These are phyloP conservation scores for Solidago caesia DNA, from an alignment of 129 eudicot genomes.

Conservation along the genomic window DNA sequence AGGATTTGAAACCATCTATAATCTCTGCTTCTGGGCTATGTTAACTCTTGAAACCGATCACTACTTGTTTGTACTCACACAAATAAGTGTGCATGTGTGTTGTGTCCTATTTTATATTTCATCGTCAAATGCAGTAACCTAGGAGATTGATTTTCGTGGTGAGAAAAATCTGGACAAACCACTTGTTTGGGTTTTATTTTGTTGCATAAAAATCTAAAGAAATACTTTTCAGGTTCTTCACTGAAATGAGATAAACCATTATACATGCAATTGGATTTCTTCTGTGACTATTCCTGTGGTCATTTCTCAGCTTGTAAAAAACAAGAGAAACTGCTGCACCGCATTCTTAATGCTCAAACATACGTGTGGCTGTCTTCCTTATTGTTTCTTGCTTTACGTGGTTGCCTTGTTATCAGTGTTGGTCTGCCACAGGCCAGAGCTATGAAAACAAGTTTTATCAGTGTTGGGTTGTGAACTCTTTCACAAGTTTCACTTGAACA, in stretches of 20 bases:
- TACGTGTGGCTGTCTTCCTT: too few relatives aligned
- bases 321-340: too few relatives aligned
- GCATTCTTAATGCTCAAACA: too few relatives aligned
- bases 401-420: too few relatives aligned
- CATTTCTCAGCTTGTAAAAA: too few relatives aligned
- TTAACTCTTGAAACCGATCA: not conserved
- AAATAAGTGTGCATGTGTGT: not conserved
- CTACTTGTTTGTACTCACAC: not conserved
- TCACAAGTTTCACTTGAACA: not conserved
- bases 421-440: not conserved
- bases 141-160: not conserved
- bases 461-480: not conserved
- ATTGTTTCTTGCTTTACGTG: too few relatives aligned
- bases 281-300: too few relatives aligned
- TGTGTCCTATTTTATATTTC: not conserved
- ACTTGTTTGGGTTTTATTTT: not conserved
- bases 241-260: too few relatives aligned
- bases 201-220: too few relatives aligned
- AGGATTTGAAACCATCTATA: not conserved
- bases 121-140: not conserved
- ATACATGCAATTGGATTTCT: too few relatives aligned
- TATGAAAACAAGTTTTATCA: not conserved
- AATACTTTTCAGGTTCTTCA: too few relatives aligned
- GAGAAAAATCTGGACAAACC: not conserved
- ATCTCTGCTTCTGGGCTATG: conserved; percentile 1